A percentile compares a stretch with the other conserved stretches of the same genome.
Conservation (phyloP, 2,329 filamentous ascomycete species). For the Fusarium coffeatum region DNA sequence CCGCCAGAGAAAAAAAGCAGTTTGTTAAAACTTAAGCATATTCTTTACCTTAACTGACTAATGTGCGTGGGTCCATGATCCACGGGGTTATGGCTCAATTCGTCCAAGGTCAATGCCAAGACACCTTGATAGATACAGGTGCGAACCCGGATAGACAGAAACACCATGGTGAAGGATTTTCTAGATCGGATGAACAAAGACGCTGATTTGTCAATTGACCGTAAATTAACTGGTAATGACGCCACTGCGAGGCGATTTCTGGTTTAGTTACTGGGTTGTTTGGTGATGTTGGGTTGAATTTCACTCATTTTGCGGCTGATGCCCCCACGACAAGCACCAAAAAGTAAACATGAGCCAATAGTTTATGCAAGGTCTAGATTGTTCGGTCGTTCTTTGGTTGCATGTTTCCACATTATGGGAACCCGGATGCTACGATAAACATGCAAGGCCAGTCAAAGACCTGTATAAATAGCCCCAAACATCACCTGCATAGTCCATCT, state of each 20-base stretch:
- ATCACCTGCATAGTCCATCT: conserved; percentile 15
- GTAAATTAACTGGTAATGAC: neutral
- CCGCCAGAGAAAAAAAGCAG: too few species aligned
- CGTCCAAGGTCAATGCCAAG: conserved; percentile 10
- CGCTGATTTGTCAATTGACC: conserved; percentile 22
- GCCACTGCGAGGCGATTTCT: neutral
- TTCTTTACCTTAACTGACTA: conserved; percentile 39
- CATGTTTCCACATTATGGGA: neutral
- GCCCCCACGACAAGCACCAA: conserved; percentile 12
- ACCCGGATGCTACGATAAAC: conserved; percentile 6
- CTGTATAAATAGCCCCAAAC: conserved; percentile 38
- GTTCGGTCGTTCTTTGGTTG: neutral
- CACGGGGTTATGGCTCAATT: neutral
- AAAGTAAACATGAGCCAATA: neutral
- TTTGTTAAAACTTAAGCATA: conserved; percentile 41
- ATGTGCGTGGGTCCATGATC: neutral
- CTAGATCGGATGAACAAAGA: rapidly evolving
- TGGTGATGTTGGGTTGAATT: neutral
- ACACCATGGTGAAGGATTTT: neutral
- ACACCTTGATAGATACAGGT: conserved; percentile 43
- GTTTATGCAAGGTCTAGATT: neutral
- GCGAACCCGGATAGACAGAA: conserved; percentile 44
- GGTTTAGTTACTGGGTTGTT: conserved; percentile 1
- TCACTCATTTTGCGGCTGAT: neutral
- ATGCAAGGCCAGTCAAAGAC: neutral